Conservation (phyloP, 352 stramenopile species). For the Elongisporangium undulatum region DNA sequence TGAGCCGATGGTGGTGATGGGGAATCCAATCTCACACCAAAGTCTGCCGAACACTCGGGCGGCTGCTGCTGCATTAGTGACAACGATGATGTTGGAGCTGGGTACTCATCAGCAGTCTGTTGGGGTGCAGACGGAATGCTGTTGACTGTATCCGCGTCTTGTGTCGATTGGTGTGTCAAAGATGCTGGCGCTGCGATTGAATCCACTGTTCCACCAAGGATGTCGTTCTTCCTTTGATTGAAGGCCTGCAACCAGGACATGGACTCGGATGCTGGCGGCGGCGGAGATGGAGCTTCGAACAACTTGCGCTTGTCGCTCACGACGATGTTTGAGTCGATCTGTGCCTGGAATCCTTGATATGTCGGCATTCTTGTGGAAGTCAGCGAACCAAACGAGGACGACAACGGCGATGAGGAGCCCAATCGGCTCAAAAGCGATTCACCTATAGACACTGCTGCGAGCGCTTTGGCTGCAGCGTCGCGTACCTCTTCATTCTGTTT, state of each 20-base stretch:
- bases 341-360: too few relatives aligned
- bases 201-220: conserved; percentile 35
- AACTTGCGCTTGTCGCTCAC: too few relatives aligned
- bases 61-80: too few relatives aligned
- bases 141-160: not conserved
- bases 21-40: too few relatives aligned
- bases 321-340: too few relatives aligned
- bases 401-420: conserved; percentile 6
- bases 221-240: conserved; percentile 60
- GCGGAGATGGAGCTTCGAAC: conserved; percentile 10
- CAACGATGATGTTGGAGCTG: too few relatives aligned
- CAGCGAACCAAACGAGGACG: conserved; percentile 2
- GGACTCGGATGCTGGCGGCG: conserved; percentile 22
- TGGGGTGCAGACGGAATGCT: not conserved
- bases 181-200: conserved; percentile 6
- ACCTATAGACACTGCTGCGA: conserved; percentile 20
- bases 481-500: conserved; percentile 1
- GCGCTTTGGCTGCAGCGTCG: conserved; percentile 14
- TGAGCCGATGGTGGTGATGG: too few relatives aligned
- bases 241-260: conserved; percentile 64
- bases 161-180: not conserved
- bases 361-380: too few relatives aligned
- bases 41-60: too few relatives aligned
- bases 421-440: conserved; percentile 32
- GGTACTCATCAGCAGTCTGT: not conserved